Evolutionary conservation across 164 flowering plant genomes (phyloP).

Genomic region (Akebia trifoliata): DNA sequence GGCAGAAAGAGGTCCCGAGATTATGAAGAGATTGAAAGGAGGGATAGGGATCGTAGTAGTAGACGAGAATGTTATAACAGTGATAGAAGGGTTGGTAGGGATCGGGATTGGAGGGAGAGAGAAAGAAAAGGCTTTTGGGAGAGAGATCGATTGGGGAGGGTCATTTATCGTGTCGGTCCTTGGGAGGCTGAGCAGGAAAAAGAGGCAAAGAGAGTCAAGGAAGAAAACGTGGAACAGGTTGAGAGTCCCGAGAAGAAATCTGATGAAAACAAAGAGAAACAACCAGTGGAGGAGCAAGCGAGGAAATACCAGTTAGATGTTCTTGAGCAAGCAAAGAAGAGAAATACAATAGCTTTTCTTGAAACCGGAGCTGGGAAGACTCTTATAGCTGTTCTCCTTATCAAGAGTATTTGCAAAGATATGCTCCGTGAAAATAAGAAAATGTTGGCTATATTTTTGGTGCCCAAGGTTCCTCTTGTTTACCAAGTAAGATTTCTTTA

Average conservation of each 20-base stretch:
- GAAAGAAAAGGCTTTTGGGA: conserved; percentile 89
- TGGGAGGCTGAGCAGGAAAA: conserved; percentile 59
- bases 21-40: conserved; percentile 51
- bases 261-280: conserved; percentile 49
- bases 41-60: conserved; percentile 42
- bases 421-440: conserved; percentile 64
- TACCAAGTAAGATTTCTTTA: conserved; percentile 68
- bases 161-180: conserved; percentile 57
- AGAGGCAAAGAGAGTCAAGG: conserved; percentile 36
- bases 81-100: conserved; percentile 43
- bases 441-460: conserved; percentile 87
- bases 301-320: conserved; percentile 92
- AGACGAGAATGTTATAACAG: conserved; percentile 41
- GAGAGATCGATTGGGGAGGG: conserved; percentile 66
- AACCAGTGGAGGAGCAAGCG: conserved; percentile 73
- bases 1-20: conserved; percentile 51
- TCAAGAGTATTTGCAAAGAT: conserved; percentile 54
- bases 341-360: conserved; percentile 94
- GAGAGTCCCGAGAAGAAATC: conserved; percentile 39
- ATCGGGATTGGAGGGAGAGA: conserved; percentile 49
- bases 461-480: conserved; percentile 96
- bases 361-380: conserved; percentile 99
- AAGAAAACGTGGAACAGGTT: conserved; percentile 28
- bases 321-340: conserved; percentile 90
- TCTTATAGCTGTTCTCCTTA: conserved; percentile 90